Base-by-base conservation (phyloP, 1,139 yeast genomes). In the Candida dubliniensis region DNA sequence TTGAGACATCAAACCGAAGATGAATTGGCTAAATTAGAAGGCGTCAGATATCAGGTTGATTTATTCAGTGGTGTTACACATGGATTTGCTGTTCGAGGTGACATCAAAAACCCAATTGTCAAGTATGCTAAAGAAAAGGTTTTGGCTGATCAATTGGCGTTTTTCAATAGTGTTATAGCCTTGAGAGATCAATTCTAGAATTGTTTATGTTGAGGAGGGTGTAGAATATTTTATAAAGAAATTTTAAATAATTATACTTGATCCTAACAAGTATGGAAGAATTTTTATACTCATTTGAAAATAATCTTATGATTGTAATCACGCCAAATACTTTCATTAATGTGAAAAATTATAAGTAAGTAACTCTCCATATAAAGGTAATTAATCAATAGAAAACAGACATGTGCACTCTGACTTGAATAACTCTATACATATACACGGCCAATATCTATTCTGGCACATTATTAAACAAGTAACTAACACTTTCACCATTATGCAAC, bases 401-500 rank as follows among this genome's bases (percentile, higher is more conserved):
- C n/a, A n/a, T n/a, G n/a, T n/a, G n/a, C n/a, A n/a, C n/a, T n/a
- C n/a, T n/a, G n/a, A n/a, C n/a, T n/a, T n/a, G n/a, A n/a, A n/a
- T n/a, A n/a, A n/a, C n/a, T n/a, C n/a, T 18, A 18, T 18, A 18
- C 23, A 18, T 4, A 18, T 18, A 18, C 23, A 18, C 23, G 5
- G 23, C 3, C 5, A 5, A 18, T 5, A 11, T 31, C 37, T 47
- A 49, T 36, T 47, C 51, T 2, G 72, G 71, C 14, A 63, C 89
- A 64, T 88, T 81, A 52, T 87, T 82, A 68, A 93, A 93, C 57
- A 91, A 75, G 69, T 88, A 91, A 31, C 96, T 87, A 44, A 90
- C 90, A 70, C 95, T 85, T 71, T 93, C 99, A 62, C 99, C 99
- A 62, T 93, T 91, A 69, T 93, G 99, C 61, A 93, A 77, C 61